Percentiles rank a stretch among this genome's conserved stretches.
Conservation (phyloP, 106 monocot species). For the Acorus calamus region DNA sequence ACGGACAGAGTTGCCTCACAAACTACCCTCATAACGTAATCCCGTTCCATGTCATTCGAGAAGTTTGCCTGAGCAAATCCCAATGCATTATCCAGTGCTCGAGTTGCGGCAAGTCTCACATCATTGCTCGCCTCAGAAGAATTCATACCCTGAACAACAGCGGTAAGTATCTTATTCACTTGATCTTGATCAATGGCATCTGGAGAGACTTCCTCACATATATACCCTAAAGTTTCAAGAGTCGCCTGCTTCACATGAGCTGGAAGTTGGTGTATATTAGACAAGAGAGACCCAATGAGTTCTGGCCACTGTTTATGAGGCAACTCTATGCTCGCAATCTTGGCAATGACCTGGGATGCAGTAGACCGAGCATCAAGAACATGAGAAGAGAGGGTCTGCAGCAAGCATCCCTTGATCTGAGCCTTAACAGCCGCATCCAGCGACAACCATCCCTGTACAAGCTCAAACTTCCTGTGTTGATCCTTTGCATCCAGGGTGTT, state of each 20-base stretch:
- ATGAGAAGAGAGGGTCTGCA: conserved; percentile 73
- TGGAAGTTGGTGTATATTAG: conserved; percentile 61
- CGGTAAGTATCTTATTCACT: conserved; percentile 89
- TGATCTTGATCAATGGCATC: conserved; percentile 76
- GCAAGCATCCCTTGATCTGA: conserved; percentile 60
- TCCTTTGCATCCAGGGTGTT: conserved; percentile 86
- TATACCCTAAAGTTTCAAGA: conserved; percentile 79
- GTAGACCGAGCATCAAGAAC: conserved; percentile 79
- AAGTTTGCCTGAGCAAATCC: conserved; percentile 90
- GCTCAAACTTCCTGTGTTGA: conserved; percentile 63
- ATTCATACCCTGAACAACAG: conserved; percentile 96
- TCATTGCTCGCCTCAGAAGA: conserved; percentile 56
- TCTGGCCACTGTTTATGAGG: conserved; percentile 92
- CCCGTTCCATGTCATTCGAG: conserved; percentile 82
- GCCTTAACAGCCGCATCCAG: conserved; percentile 58
- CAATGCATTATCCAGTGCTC: conserved; percentile 82
- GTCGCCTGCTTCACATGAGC: conserved; percentile 82
- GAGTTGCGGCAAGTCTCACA: conserved; percentile 75
- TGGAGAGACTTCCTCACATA: conserved; percentile 89
- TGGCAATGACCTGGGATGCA: conserved; percentile 94
- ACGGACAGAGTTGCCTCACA: conserved; percentile 83
- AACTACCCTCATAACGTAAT: conserved; percentile 92
- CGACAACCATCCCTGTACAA: conserved; percentile 73
- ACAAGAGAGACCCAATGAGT: conserved; percentile 56
- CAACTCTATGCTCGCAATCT: conserved; percentile 86